Conservation (phyloP, 208 protist genomes). For the Acanthamoeba lenticulata region DNA sequence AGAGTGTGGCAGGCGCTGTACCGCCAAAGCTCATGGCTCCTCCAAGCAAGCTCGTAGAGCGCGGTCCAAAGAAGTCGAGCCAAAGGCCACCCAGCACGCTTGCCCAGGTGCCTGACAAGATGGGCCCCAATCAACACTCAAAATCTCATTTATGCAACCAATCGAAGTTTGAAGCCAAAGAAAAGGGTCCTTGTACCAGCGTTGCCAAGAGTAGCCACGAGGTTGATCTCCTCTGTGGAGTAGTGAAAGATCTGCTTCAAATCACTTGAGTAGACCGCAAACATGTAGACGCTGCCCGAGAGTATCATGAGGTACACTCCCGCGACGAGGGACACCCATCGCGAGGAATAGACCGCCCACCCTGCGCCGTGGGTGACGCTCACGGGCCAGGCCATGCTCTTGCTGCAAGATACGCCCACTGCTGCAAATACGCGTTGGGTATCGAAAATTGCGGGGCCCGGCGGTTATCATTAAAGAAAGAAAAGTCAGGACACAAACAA, state of each 20-base stretch:
- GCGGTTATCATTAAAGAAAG: too few relatives aligned
- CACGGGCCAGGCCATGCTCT: not conserved
- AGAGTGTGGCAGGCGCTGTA: not conserved
- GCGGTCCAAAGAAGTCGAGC: conserved; percentile 23
- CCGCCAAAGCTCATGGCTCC: not conserved
- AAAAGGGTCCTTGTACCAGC: not conserved
- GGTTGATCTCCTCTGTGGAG: conserved; percentile 6
- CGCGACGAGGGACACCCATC: not conserved
- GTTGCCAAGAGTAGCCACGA: conserved; percentile 10
- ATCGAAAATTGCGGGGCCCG: not conserved
- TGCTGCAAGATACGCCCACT: not conserved
- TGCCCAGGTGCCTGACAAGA: not conserved
- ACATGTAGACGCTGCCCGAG: conserved; percentile 13
- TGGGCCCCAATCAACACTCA: not conserved
- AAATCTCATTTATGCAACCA: not conserved
- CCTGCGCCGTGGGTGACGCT: too few relatives aligned
- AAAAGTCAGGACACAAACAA: too few relatives aligned
- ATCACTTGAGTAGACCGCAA: not conserved
- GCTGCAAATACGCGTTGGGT: not conserved
- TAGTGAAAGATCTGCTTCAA: conserved; percentile 11
- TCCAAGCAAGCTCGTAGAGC: not conserved
- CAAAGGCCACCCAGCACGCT: conserved; percentile 1
- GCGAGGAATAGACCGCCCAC: not conserved
- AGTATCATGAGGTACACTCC: conserved; percentile 19
- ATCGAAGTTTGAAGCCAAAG: not conserved